Evolutionary conservation across 495 filamentous ascomycete genomes (phyloP).

Genomic region (Podospora fimiseda): DNA sequence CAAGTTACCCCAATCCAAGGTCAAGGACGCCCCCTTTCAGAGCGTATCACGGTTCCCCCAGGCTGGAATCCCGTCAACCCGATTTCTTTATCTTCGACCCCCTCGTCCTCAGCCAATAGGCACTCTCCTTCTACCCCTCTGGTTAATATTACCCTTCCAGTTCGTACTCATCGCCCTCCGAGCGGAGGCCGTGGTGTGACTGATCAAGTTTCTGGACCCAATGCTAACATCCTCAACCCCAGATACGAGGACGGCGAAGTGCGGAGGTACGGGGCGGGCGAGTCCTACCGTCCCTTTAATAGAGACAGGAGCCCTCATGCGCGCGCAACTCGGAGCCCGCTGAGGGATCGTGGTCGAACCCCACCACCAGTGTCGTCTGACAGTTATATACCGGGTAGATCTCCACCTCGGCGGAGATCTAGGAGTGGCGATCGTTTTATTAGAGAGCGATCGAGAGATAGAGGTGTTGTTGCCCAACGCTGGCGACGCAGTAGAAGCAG

Average conservation of each 20-base stretch:
- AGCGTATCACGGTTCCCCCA: conserved; percentile 1
- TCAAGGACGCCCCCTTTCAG: not conserved
- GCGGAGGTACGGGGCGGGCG: conserved; percentile 49
- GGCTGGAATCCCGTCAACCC: not conserved
- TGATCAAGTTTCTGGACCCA: not conserved
- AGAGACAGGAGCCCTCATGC: conserved; percentile 40
- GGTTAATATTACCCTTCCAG: not conserved
- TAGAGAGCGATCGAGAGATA: conserved; percentile 34
- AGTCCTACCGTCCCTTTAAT: conserved; percentile 49
- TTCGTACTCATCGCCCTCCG: not conserved
- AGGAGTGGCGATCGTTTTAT: conserved; percentile 29
- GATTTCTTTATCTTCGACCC: not conserved
- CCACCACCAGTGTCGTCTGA: conserved; percentile 28
- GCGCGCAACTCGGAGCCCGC: conserved; percentile 34
- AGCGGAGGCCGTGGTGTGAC: not conserved
- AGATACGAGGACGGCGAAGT: conserved; percentile 53
- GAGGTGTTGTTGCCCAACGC: conserved; percentile 27
- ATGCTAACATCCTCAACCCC: conserved; percentile 8
- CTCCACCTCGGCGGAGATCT: conserved; percentile 31
- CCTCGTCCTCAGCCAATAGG: too few relatives aligned
- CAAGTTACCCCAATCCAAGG: not conserved
- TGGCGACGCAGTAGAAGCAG: conserved; percentile 37
- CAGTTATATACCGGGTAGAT: conserved; percentile 30
- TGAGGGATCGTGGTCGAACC: conserved; percentile 31
- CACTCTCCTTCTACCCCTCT: not conserved